These are phyloP conservation scores for Limtongia smithiae DNA, from an alignment of 805 yeast genomes.

Conservation along the genomic window DNA sequence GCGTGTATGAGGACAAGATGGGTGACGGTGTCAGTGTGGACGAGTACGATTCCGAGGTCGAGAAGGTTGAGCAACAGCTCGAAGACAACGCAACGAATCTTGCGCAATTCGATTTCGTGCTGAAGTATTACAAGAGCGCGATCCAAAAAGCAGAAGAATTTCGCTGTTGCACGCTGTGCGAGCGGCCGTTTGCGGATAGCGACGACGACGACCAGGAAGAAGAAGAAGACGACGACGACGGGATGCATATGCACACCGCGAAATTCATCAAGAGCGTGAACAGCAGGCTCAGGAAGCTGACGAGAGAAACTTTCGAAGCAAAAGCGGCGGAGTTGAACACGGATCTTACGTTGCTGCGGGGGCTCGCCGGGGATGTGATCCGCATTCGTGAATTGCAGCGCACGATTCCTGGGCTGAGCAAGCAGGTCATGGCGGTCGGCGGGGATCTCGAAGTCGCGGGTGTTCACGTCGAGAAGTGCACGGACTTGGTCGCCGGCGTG, in stretches of 20 bases:
- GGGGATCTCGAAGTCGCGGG: constrained; percentile 8
- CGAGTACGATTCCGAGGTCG: constrained; percentile 49
- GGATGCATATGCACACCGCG: too few relatives aligned
- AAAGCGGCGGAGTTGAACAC: too few relatives aligned
- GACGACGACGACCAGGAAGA: constrained; percentile 26
- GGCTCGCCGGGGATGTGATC: too few relatives aligned
- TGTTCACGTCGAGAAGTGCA: constrained; percentile 4
- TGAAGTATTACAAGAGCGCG: constrained; percentile 68
- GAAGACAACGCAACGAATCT: constrained; percentile 25
- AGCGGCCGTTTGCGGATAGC: constrained; percentile 54
- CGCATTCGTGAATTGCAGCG: constrained; percentile 19
- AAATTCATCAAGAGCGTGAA: too few relatives aligned
- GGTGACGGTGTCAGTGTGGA: constrained; percentile 43
- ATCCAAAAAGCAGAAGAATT: constrained; percentile 55
- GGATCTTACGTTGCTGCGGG: too few relatives aligned
- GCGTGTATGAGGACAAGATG: constrained; percentile 4
- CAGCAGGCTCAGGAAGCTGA: constrained; percentile 19
- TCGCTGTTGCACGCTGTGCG: constrained; percentile 69
- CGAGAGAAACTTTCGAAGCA: too few relatives aligned
- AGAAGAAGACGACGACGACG: constrained; percentile 34
- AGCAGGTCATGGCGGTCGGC: constrained; percentile 5
- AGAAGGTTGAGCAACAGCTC: constrained; percentile 60
- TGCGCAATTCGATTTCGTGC: constrained; percentile 66
- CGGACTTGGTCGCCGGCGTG: constrained; percentile 6
- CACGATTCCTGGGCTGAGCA: constrained; percentile 34